Conservation (phyloP, 2,329 filamentous ascomycete species). For the Penicillium sp. region DNA sequence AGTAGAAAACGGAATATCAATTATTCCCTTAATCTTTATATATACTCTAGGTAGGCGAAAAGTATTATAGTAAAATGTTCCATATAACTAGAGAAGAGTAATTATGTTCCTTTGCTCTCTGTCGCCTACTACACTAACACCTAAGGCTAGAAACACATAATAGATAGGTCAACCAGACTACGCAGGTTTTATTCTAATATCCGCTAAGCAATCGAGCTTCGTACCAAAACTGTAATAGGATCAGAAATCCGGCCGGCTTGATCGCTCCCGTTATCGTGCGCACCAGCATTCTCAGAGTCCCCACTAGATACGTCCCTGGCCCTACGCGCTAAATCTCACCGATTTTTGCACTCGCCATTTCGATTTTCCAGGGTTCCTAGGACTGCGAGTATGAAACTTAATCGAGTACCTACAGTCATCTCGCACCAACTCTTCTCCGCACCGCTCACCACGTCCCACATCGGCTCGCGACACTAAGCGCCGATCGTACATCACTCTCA, state of each 20-base stretch:
- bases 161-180: neutral
- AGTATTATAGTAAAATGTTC: too few relatives aligned
- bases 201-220: neutral
- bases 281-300: neutral
- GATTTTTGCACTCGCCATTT: neutral
- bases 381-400: neutral
- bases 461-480: constrained; percentile 17
- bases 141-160: neutral
- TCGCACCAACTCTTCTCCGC: neutral
- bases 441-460: constrained; percentile 9
- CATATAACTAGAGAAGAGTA: too few relatives aligned
- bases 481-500: constrained; percentile 18
- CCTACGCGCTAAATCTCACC: neutral
- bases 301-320: neutral
- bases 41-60: too few relatives aligned
- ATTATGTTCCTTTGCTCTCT: too few relatives aligned
- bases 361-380: neutral
- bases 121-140: too few relatives aligned
- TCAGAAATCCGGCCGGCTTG: neutral
- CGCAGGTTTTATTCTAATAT: neutral
- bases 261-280: neutral
- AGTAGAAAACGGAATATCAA: too few relatives aligned
- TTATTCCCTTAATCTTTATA: too few relatives aligned
- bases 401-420: neutral
- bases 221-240: neutral